phyloP scores from a whole-genome alignment of 2,329 filamentous ascomycete genomes.

The Talaromyces sp. region DNA sequence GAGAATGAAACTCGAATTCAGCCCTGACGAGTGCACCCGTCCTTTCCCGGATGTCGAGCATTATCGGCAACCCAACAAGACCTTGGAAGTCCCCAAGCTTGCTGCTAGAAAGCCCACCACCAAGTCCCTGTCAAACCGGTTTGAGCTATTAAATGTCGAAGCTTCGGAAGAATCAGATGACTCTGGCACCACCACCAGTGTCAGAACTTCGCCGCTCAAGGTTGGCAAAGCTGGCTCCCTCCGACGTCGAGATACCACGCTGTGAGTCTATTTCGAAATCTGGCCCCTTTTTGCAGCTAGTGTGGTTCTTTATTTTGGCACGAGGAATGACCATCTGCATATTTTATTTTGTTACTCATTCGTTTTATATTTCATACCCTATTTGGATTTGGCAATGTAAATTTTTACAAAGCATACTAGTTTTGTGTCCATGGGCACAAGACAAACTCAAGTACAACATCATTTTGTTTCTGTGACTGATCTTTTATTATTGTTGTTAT shows the following conservation, averaged over 20 bases:
- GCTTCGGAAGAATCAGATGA: constrained; percentile 35
- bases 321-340: neutral
- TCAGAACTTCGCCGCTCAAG: neutral
- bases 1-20: constrained; percentile 64
- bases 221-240: neutral
- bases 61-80: neutral
- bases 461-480: neutral
- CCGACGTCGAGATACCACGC: neutral
- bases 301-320: neutral
- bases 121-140: constrained; percentile 52
- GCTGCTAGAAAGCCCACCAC: constrained; percentile 30
- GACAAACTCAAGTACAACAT: neutral
- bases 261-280: neutral
- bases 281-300: neutral
- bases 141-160: constrained; percentile 54
- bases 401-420: neutral
- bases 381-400: neutral
- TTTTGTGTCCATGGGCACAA: neutral
- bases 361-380: neutral
- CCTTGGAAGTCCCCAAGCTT: constrained; percentile 14
- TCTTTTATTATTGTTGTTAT: neutral
- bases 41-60: constrained; percentile 40
- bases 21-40: constrained; percentile 65
- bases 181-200: constrained; percentile 13
- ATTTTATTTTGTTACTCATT: neutral